These are phyloP conservation scores for Solanum microdontum DNA, from an alignment of 257 asterid species.

Conservation along the genomic window DNA sequence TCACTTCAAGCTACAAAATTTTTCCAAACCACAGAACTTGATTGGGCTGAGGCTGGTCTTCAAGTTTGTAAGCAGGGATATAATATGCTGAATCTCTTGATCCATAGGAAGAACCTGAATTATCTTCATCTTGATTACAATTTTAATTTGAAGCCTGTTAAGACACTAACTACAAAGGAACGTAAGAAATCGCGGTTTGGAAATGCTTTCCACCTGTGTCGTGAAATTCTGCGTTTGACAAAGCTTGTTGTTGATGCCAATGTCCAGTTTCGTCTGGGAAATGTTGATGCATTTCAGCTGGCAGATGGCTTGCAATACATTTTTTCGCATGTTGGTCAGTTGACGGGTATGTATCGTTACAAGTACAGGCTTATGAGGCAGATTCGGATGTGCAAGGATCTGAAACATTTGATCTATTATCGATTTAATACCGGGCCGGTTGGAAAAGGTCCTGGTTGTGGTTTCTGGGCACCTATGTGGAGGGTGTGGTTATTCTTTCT, in stretches of 20 bases:
- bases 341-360: slow-evolving; percentile 97
- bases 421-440: slow-evolving; percentile 99
- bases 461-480: slow-evolving; percentile 99
- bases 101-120: slow-evolving; percentile 89
- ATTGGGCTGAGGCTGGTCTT: slow-evolving; percentile 99
- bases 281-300: slow-evolving; percentile 97
- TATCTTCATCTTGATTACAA: slow-evolving; percentile 94
- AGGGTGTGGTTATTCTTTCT: slow-evolving; percentile 99
- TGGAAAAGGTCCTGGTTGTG: slow-evolving; percentile 99
- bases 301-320: slow-evolving; percentile 98
- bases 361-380: slow-evolving; percentile 98
- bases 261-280: slow-evolving; percentile 96
- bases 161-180: slow-evolving; percentile 96
- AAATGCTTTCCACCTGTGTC: slow-evolving; percentile 98
- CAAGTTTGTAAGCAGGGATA: slow-evolving; percentile 99
- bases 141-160: slow-evolving; percentile 94
- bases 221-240: slow-evolving; percentile 91
- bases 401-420: slow-evolving; percentile 94
- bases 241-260: slow-evolving; percentile 98
- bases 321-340: slow-evolving; percentile 96
- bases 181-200: slow-evolving; percentile 96
- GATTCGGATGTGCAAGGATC: slow-evolving; percentile 97
- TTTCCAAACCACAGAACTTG: slow-evolving; percentile 94
- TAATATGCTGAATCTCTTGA: slow-evolving; percentile 88
- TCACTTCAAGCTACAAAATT: slow-evolving; percentile 95